Evolutionary conservation across 108 stramenopile genomes (phyloP), one percentile per base, ranked within the genome.

Genomic region (Skeletonema menzelii): DNA sequence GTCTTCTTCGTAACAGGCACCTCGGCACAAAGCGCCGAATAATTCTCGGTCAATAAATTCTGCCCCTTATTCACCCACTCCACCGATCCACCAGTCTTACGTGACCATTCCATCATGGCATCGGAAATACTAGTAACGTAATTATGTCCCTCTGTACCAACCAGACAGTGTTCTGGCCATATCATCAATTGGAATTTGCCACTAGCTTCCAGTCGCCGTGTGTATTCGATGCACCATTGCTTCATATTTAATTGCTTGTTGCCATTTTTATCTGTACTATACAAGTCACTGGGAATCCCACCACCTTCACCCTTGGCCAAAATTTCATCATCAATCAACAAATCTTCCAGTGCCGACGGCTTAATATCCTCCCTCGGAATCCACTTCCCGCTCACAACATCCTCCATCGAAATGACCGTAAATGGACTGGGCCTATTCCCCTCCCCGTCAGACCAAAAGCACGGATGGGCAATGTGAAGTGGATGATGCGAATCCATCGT

Each of bases 81-180:
- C 4, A 89, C 75, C 42, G 65, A 84, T 6, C 86, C 71, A 10
- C 92, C 89, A 1, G 89, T 90, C 2, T 24, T 44, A 27, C 47
- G 57, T 14, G 73, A 76, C 95, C 95, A 96, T 10, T 85, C 73
- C n/a, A 86, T 62, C 24, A 96, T 57, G 4, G 90, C 92, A n/a
- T 82, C 75, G 5, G 62, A 24, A 15, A 96, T 78, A 26, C 15
- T 15, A 19, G 74, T 56, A n/a, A 88, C 91, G 17, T 94, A 69
- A 62, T 57, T 66, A 72, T 96, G 92, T 5, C 96, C 95, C 22
- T 40, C 34, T 1, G 86, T 83, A 6, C 96, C 95, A 58, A 95
- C 83, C 46, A 98, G 65, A 77, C 98, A 98, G 77, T 98, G 98
- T 76, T 96, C 98, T 17, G 98, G 98, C 98, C 98, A 98, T 26